phyloP scores from a whole-genome alignment of 208 protist genomes.

The Acanthamoeba comandoni region DNA sequence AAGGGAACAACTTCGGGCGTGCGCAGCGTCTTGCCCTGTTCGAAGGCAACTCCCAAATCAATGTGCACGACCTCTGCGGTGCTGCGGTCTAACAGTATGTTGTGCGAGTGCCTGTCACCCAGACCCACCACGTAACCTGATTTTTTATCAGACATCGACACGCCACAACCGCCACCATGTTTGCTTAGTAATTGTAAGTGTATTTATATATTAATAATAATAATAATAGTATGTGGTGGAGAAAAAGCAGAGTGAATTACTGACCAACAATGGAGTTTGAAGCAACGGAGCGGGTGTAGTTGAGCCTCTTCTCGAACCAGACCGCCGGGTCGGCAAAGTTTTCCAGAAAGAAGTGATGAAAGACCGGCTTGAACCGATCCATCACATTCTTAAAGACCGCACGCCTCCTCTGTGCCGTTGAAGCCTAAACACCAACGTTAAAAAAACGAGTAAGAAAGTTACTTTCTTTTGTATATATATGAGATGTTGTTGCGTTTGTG shows the following conservation, averaged over 20 bases:
- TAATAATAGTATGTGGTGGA: background rate
- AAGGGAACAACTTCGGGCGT: slow-evolving; percentile 96
- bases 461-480: too few species aligned
- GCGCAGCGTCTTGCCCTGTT: slow-evolving; percentile 92
- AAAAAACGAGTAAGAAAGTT: too few species aligned
- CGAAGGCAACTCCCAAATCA: slow-evolving; percentile 96
- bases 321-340: slow-evolving; percentile 86
- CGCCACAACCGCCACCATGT: background rate
- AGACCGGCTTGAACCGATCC: slow-evolving; percentile 91
- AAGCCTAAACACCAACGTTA: too few species aligned
- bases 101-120: slow-evolving; percentile 95
- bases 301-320: slow-evolving; percentile 90
- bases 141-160: background rate
- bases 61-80: slow-evolving; percentile 95
- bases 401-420: too few species aligned
- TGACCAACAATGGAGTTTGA: slow-evolving; percentile 90
- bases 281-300: slow-evolving; percentile 94
- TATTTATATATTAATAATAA: slow-evolving; percentile 6
- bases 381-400: slow-evolving; percentile 37
- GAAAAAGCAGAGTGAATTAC: background rate
- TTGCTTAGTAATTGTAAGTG: slow-evolving; percentile 12
- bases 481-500: slow-evolving; percentile 12
- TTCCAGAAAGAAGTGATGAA: slow-evolving; percentile 97
- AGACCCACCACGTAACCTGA: slow-evolving; percentile 95
- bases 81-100: slow-evolving; percentile 94